Base-by-base conservation (phyloP, 2,329 filamentous ascomycete species). In the Neofusicoccum umdonicola region DNA sequence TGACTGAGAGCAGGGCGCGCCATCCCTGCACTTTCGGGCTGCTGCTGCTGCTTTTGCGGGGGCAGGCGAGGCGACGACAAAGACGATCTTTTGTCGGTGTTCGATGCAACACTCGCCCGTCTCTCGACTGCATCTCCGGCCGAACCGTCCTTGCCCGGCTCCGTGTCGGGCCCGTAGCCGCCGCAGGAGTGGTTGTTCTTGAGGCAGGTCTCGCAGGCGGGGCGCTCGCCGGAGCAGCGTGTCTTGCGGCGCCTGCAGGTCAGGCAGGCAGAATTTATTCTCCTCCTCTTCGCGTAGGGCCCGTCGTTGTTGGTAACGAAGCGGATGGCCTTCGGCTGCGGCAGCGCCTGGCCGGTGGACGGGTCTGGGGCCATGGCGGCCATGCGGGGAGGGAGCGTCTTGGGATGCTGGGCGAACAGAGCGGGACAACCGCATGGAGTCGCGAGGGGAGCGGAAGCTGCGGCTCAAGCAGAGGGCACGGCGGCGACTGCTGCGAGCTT, bases 171-270 rank as follows among this genome's bases (percentile, higher is more conserved):
- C n/a, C 78, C 77, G 66, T 82, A 83, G 39, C 81, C 81, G 27
- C 75, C 77, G 70, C 81, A 83, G 48, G 81, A 76, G 65, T 81
- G 76, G 65, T 79, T 81, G 74, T 81, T 82, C 70, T 81, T 78
- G 39, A 71, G 73, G 68, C 81, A 83, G 9, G 80, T 83, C 35
- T 79, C 76, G 69, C 80, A 82, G 19, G 71, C 67, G 2, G 80
- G 80, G 37, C 78, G 74, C 63, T 78, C 76, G 57, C 74, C 75
- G 15, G 78, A 80, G 67, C 81, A 83, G 50, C 80, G 79, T 66
- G 81, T 83, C 74, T 83, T 83, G 66, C 81, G 79, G 68, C 78
- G 78, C 8, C 81, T 74, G 68, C 81, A 83, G 19, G 80, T 82
- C 69, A 82, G 65, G 65, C 81, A 83, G 11, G 77, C 77, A 44